These are phyloP conservation scores for Stentor roeselii DNA, from an alignment of 73 alveolate genomes.

Conservation along the genomic window DNA sequence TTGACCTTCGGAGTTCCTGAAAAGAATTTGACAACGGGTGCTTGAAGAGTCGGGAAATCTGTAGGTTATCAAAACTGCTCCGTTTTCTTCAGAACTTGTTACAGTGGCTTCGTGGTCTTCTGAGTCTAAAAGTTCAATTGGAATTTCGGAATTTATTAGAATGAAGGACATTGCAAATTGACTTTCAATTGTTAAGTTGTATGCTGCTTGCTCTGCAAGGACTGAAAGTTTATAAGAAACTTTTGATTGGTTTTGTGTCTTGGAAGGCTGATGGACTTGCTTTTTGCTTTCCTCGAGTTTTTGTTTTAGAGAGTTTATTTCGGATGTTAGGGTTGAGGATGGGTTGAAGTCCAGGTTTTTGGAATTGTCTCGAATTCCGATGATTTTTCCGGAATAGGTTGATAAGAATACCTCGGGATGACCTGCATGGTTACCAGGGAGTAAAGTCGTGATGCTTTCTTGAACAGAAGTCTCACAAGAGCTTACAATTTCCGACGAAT, in stretches of 20 bases:
- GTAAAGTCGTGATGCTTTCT: slow-evolving; percentile 17
- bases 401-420: slow-evolving; percentile 5
- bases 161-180: slow-evolving; percentile 15
- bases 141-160: background rate
- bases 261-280: no score
- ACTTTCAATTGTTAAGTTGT: background rate
- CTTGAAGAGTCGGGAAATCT: background rate
- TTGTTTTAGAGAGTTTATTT: background rate
- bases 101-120: background rate
- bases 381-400: slow-evolving; percentile 25
- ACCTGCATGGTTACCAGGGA: slow-evolving; percentile 6
- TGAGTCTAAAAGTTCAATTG: slow-evolving; percentile 1
- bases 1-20: slow-evolving; percentile 26
- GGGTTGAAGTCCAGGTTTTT: background rate
- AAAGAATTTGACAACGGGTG: background rate
- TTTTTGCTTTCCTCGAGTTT: slow-evolving; percentile 22
- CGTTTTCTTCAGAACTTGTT: background rate
- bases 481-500: background rate
- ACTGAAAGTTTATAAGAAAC: background rate
- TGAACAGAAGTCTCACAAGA: background rate
- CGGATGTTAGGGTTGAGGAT: background rate
- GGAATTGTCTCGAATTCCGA: slow-evolving; percentile 12
- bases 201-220: slow-evolving; percentile 25
- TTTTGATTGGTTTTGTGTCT: no score
- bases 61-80: background rate